phyloP scores from a whole-genome alignment of 768 basidiomycete species.

The Brasilioporus rufonigricans region DNA sequence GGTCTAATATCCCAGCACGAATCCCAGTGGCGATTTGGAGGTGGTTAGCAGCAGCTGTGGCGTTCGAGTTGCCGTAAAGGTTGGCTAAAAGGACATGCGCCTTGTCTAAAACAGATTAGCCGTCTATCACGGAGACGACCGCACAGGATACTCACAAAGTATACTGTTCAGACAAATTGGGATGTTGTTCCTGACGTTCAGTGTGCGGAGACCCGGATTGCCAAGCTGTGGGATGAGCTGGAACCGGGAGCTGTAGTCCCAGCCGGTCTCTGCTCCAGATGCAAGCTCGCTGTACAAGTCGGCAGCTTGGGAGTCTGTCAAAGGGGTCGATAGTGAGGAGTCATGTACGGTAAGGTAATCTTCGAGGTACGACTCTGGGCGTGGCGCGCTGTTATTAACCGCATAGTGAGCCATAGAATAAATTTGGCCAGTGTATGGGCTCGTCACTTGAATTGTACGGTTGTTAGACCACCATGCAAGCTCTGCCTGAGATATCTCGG shows the following conservation, averaged over 20 bases:
- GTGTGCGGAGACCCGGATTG: constrained; percentile 58
- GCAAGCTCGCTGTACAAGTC: constrained; percentile 87
- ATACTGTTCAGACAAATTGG: constrained; percentile 84
- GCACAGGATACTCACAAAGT: constrained; percentile 53
- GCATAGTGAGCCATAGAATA: constrained; percentile 69
- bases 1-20: constrained; percentile 74
- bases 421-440: constrained; percentile 66
- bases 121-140: neutral
- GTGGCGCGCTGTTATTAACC: constrained; percentile 81
- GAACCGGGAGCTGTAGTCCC: constrained; percentile 46
- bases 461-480: constrained; percentile 81
- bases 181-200: constrained; percentile 69
- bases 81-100: constrained; percentile 57
- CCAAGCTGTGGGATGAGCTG: constrained; percentile 32
- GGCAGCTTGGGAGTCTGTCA: constrained; percentile 59
- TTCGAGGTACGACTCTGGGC: constrained; percentile 81
- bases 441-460: constrained; percentile 63
- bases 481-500: constrained; percentile 52
- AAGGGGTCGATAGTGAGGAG: constrained; percentile 47
- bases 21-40: constrained; percentile 52
- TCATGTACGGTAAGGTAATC: constrained; percentile 83
- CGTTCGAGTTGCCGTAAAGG: constrained; percentile 54
- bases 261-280: constrained; percentile 79
- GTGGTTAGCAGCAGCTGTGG: constrained; percentile 47
- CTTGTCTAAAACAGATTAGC: constrained; percentile 46